Conservation (phyloP, 225 moss, liverwort and hornwort species). For the Polytrichum commune region DNA sequence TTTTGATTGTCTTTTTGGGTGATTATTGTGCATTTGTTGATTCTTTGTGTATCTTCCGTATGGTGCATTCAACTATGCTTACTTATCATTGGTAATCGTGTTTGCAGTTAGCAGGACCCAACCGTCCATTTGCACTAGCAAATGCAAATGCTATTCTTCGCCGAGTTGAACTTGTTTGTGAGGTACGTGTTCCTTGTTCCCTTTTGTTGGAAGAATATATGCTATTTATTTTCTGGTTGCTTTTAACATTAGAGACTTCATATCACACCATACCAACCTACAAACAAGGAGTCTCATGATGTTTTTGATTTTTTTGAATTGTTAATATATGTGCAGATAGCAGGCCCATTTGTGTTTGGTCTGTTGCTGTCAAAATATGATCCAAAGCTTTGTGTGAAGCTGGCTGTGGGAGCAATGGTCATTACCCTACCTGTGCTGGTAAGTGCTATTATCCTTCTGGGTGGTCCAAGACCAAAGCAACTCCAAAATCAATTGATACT, state of each 20-base stretch:
- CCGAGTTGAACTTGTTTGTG: slow-evolving; percentile 76
- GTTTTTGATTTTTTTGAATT: too few relatives aligned
- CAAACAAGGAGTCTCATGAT: too few relatives aligned
- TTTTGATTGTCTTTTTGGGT: too few relatives aligned
- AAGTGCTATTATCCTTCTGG: not conserved
- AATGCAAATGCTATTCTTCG: slow-evolving; percentile 77
- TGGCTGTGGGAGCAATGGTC: slow-evolving; percentile 66
- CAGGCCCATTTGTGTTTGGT: slow-evolving; percentile 74
- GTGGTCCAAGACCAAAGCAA: too few relatives aligned
- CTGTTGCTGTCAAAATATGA: slow-evolving; percentile 66
- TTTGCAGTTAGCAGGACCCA: slow-evolving; percentile 70
- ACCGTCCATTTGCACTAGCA: slow-evolving; percentile 71
- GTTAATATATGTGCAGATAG: slow-evolving; percentile 43
- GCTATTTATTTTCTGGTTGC: too few relatives aligned
- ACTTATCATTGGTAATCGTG: not conserved
- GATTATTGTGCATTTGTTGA: too few relatives aligned
- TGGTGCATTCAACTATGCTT: not conserved
- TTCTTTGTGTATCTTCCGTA: too few relatives aligned
- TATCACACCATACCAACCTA: too few relatives aligned
- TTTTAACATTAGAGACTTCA: too few relatives aligned
- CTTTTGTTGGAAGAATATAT: not conserved
- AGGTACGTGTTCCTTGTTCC: slow-evolving; percentile 34
- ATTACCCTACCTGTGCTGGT: slow-evolving; percentile 71
- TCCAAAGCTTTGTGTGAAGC: slow-evolving; percentile 57
- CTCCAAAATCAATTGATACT: too few relatives aligned